A percentile compares a stretch with the other conserved stretches of the same genome.
Conservation (phyloP, 345 rosid genomes). For the Eucalyptus cloeziana region DNA sequence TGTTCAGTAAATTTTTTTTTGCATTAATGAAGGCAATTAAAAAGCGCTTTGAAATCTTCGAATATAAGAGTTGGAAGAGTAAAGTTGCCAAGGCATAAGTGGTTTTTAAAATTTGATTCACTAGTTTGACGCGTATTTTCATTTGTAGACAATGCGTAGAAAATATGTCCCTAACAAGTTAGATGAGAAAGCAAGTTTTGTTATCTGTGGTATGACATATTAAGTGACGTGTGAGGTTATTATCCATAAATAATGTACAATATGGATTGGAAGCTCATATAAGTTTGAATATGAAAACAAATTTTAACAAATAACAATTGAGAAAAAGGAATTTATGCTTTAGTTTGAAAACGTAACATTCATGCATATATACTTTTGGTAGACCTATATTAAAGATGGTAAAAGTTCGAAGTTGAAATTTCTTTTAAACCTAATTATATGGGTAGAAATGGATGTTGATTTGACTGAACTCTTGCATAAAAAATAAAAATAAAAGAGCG, state of each 20-base stretch:
- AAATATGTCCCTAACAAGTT: too few species aligned
- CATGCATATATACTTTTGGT: neutral
- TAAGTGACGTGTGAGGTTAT: too few species aligned
- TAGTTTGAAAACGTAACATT: neutral
- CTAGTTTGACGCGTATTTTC: too few species aligned
- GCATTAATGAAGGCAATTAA: neutral
- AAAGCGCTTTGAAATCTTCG: neutral
- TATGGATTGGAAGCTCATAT: too few species aligned
- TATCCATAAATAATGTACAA: too few species aligned
- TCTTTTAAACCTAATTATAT: neutral
- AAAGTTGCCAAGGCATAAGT: neutral
- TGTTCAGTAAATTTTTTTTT: neutral
- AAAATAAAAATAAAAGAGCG: neutral
- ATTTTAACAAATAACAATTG: too few species aligned
- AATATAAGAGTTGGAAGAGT: neutral
- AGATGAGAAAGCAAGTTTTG: too few species aligned
- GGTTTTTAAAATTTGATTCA: neutral
- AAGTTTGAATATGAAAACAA: too few species aligned
- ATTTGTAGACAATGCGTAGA: too few species aligned
- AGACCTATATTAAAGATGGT: neutral
- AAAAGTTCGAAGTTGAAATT: neutral
- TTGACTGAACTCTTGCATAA: neutral
- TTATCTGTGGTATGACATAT: too few species aligned
- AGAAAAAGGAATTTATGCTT: too few species aligned
- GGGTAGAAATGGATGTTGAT: neutral